These are phyloP conservation scores for Diaporthe sp. DNA, from an alignment of 2,329 filamentous ascomycete genomes.

Conservation along the genomic window DNA sequence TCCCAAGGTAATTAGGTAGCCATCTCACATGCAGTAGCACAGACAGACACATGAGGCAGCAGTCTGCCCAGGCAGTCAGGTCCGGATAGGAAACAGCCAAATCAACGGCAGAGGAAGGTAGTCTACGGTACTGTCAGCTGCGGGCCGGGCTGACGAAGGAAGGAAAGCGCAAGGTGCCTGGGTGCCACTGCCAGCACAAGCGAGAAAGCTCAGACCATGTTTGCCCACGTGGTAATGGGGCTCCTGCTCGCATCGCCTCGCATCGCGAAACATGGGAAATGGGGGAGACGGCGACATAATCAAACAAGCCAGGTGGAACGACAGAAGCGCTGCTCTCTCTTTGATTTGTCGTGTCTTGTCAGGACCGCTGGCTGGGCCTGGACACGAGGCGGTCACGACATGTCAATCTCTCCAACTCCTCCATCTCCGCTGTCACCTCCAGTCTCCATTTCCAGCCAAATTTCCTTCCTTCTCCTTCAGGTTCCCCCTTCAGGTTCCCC, in stretches of 20 bases:
- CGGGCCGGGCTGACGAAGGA: neutral
- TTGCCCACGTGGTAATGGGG: conserved; percentile 13
- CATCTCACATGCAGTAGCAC: neutral
- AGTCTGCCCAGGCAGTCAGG: neutral
- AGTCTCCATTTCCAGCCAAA: neutral
- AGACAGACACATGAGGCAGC: neutral
- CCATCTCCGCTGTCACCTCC: neutral
- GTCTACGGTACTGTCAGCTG: neutral
- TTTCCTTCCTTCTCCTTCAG: neutral
- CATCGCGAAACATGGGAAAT: conserved; percentile 11
- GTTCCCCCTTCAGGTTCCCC: no score
- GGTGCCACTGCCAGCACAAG: conserved; percentile 1
- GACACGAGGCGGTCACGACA: conserved; percentile 18
- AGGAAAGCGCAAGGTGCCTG: neutral
- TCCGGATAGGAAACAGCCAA: neutral
- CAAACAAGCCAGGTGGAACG: conserved; percentile 7
- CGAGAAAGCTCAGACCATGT: conserved; percentile 14
- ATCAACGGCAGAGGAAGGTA: neutral
- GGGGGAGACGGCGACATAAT: neutral
- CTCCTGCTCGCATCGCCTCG: neutral
- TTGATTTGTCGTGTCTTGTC: conserved; percentile 16
- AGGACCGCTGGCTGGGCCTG: conserved; percentile 11
- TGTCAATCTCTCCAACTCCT: neutral
- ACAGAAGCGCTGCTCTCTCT: neutral
- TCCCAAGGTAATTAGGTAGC: neutral